Evolutionary conservation across 108 stramenopile species (phyloP).

Genomic region (Pseudonitzschia multistriata): DNA sequence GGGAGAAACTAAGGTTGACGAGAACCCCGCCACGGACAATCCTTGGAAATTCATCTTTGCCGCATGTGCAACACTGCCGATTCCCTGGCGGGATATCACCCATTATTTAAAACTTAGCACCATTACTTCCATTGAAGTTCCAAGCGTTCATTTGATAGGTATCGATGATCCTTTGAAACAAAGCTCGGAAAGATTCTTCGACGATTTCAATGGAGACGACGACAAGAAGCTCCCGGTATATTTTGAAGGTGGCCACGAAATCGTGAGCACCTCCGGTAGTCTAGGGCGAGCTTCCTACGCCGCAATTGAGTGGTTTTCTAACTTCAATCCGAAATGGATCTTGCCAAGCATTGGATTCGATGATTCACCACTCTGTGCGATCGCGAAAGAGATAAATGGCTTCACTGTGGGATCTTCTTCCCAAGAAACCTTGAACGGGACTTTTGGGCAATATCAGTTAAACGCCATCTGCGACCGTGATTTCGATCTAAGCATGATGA

Average conservation of each 20-base stretch:
- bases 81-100: background rate
- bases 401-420: background rate
- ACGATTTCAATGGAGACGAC: background rate
- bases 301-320: background rate
- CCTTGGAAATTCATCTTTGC: slow-evolving; percentile 27
- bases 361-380: background rate
- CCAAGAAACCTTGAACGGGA: background rate
- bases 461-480: background rate
- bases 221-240: background rate
- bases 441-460: background rate
- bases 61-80: slow-evolving; percentile 13
- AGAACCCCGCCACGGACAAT: background rate
- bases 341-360: background rate
- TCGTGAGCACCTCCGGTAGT: background rate
- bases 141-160: slow-evolving; percentile 15
- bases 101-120: background rate
- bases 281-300: background rate
- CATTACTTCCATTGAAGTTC: background rate
- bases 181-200: background rate
- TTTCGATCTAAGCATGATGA: background rate
- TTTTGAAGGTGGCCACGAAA: slow-evolving; percentile 14
- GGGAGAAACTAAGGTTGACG: background rate
- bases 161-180: slow-evolving; percentile 3
- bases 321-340: background rate
- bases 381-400: background rate